Conservation (phyloP, 345 rosid species). For the Eucalyptus tenuipes region DNA sequence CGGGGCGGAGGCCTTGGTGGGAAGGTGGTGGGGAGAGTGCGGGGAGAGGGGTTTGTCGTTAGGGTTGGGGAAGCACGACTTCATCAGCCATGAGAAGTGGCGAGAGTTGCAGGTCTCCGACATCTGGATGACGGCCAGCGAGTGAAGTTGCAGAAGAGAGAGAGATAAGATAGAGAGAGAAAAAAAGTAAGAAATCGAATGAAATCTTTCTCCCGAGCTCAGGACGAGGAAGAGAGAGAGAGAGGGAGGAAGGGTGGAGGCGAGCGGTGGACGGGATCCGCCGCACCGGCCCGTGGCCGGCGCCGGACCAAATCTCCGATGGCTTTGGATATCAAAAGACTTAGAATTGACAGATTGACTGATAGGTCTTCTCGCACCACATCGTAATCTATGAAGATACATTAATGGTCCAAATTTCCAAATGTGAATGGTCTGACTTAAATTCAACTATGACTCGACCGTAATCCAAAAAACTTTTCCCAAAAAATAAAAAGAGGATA, state of each 20-base stretch:
- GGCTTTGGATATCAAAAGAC: not conserved
- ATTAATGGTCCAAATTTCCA: not conserved
- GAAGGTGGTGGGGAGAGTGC: conserved; percentile 1
- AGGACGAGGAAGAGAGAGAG: not conserved
- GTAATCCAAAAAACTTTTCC: not conserved
- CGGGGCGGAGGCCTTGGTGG: not conserved
- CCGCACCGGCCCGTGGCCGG: not conserved
- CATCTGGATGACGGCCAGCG: conserved; percentile 10
- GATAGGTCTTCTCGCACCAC: not conserved
- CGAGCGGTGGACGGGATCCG: not conserved
- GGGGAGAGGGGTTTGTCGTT: conserved; percentile 3
- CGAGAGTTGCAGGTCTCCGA: conserved; percentile 81
- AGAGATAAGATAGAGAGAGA: not conserved
- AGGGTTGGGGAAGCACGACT: conserved; percentile 73
- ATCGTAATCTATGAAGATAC: not conserved
- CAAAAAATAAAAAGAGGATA: not conserved
- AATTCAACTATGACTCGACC: not conserved
- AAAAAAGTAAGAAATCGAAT: not conserved
- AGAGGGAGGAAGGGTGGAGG: not conserved
- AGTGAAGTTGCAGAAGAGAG: not conserved
- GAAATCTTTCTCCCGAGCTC: not conserved
- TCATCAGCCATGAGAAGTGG: conserved; percentile 87
- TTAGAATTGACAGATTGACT: not conserved
- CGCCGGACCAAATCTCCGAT: not conserved
- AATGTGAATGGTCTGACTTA: not conserved